Conservation (phyloP, 2,329 filamentous ascomycete genomes). For the Aspergillus tubingensis region DNA sequence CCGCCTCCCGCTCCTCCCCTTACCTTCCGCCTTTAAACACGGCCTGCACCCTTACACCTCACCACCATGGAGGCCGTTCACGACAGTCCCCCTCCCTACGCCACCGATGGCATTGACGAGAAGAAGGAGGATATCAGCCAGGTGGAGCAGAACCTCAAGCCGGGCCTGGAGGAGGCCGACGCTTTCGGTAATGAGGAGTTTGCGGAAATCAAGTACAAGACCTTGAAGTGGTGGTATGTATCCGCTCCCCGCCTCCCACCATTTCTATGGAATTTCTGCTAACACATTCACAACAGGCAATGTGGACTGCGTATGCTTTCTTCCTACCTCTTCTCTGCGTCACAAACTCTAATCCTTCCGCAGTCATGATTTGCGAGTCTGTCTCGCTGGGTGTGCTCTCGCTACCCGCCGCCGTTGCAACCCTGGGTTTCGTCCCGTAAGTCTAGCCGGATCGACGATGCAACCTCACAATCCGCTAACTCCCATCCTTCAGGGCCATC, state of each 20-base stretch:
- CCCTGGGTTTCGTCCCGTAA: constrained; percentile 54
- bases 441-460: constrained; percentile 13
- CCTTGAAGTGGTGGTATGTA: constrained; percentile 44
- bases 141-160: constrained; percentile 14
- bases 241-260: not conserved
- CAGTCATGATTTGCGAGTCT: constrained; percentile 58
- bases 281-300: constrained; percentile 40
- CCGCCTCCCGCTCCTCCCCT: not conserved
- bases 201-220: constrained; percentile 50
- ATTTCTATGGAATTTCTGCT: constrained; percentile 25
- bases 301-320: constrained; percentile 35
- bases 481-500: constrained; percentile 42
- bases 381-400: constrained; percentile 59
- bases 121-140: constrained; percentile 8
- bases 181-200: constrained; percentile 36
- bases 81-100: constrained; percentile 3
- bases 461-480: not conserved
- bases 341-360: not conserved
- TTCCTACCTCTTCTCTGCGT: no score
- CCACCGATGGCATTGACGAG: constrained; percentile 7
- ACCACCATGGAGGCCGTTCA: constrained; percentile 2
- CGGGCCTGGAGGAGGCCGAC: constrained; percentile 21
- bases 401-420: constrained; percentile 53
- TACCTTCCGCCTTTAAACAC: not conserved
- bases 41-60: not conserved